Percentiles rank a stretch among this genome's conserved stretches.
Evolutionary conservation across 768 basidiomycete species (phyloP).

Genomic region (Pleurotus giganteus): DNA sequence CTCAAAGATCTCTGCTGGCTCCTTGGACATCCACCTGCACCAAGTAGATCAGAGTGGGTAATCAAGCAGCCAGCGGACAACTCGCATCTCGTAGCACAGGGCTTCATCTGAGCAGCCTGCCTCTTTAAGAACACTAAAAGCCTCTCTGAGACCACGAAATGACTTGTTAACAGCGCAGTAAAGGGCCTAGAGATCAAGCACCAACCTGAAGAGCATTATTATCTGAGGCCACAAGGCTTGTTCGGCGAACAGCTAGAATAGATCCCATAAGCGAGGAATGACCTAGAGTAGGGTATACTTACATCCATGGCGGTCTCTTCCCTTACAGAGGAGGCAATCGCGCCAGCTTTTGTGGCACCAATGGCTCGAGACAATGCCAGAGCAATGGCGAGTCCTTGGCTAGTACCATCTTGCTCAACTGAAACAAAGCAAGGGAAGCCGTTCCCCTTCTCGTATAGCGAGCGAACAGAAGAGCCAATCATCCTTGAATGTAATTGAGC

Average conservation of each 20-base stretch:
- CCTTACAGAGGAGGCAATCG: conserved; percentile 58
- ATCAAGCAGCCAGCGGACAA: conserved; percentile 9
- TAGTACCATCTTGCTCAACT: conserved; percentile 59
- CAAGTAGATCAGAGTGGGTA: background rate
- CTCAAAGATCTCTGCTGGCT: conserved; percentile 69
- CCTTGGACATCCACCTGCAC: conserved; percentile 69
- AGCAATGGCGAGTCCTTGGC: conserved; percentile 41
- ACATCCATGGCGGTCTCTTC: conserved; percentile 67
- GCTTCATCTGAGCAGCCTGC: conserved; percentile 68
- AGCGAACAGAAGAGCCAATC: conserved; percentile 66
- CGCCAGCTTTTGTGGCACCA: conserved; percentile 62
- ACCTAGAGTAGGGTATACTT: conserved; percentile 5
- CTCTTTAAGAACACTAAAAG: conserved; percentile 59
- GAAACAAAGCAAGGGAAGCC: conserved; percentile 68
- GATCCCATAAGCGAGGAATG: background rate
- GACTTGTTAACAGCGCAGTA: background rate
- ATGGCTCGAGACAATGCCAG: conserved; percentile 56
- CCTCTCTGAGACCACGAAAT: conserved; percentile 37
- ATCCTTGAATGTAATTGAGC: conserved; percentile 35
- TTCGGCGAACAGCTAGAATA: conserved; percentile 28
- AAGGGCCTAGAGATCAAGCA: background rate
- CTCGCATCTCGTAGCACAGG: conserved; percentile 62
- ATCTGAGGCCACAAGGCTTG: conserved; percentile 69
- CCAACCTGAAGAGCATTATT: conserved; percentile 57
- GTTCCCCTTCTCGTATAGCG: conserved; percentile 54